A percentile compares a stretch with the other conserved stretches of the same genome.
These are phyloP conservation scores for Chytriomyces confervae DNA, from an alignment of 192 early-diverging fungal genomes.

Conservation along the genomic window DNA sequence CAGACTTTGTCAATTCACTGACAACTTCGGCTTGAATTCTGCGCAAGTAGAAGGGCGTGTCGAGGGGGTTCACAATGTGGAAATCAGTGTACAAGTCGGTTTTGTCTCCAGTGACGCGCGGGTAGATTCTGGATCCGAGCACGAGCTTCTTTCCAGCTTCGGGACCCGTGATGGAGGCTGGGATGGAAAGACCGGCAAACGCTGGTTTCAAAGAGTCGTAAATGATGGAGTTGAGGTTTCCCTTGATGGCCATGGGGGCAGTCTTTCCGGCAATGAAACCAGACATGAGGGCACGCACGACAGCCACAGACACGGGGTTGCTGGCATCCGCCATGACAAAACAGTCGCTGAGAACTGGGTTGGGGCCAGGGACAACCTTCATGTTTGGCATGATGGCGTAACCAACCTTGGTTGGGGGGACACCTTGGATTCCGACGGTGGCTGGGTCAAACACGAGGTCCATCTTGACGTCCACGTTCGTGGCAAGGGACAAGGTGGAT, in stretches of 20 bases:
- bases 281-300: constrained; percentile 10
- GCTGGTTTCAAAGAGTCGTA: constrained; percentile 25
- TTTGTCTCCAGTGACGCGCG: not conserved
- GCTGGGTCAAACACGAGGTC: not conserved
- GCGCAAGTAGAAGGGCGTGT: constrained; percentile 20
- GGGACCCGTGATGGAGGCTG: constrained; percentile 9
- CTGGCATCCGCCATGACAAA: not conserved
- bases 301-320: not conserved
- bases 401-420: not conserved
- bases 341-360: not conserved
- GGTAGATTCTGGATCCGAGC: not conserved
- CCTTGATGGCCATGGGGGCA: not conserved
- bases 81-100: not conserved
- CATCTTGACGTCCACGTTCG: constrained; percentile 4
- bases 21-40: not conserved
- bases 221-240: constrained; percentile 16
- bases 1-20: not conserved
- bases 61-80: constrained; percentile 18
- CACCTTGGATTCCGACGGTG: not conserved
- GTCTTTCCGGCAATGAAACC: constrained; percentile 23
- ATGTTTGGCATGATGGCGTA: constrained; percentile 10
- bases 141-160: not conserved
- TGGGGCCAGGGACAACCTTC: constrained; percentile 14
- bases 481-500: constrained; percentile 4
- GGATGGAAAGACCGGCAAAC: constrained; percentile 19